Percentiles rank a stretch among this genome's conserved stretches.
Conservation (phyloP, 1,139 yeast genomes). For the Protomyces inundatus region DNA sequence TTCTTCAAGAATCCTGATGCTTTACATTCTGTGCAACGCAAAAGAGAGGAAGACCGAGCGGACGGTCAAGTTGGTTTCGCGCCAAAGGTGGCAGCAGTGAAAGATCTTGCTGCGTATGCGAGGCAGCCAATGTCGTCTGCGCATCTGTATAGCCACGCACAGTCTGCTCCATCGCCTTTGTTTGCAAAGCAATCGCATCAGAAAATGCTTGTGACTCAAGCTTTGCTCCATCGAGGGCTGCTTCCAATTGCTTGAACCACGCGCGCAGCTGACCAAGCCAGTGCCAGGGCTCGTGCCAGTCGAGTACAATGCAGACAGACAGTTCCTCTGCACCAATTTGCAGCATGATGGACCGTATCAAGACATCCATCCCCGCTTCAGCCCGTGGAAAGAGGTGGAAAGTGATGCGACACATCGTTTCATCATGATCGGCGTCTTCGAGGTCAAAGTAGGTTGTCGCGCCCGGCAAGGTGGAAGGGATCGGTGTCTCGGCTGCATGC, state of each 20-base stretch:
- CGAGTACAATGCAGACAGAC: constrained; percentile 28
- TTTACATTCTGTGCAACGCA: constrained; percentile 33
- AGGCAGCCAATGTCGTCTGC: neutral
- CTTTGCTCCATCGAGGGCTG: constrained; percentile 16
- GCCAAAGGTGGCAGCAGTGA: constrained; percentile 36
- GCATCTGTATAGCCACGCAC: constrained; percentile 12
- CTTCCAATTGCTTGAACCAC: constrained; percentile 23
- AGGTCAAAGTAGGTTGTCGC: constrained; percentile 37
- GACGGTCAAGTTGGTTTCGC: constrained; percentile 38
- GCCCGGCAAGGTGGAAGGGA: neutral
- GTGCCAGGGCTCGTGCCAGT: constrained; percentile 31
- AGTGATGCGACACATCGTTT: constrained; percentile 37
- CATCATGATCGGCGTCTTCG: constrained; percentile 38
- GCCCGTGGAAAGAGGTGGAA: constrained; percentile 36
- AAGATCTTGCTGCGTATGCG: neutral
- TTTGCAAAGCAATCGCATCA: neutral
- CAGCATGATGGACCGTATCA: constrained; percentile 17
- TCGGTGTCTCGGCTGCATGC: neutral
- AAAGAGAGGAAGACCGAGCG: constrained; percentile 37
- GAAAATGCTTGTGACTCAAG: neutral
- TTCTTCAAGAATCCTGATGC: neutral
- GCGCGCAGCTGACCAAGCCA: constrained; percentile 30
- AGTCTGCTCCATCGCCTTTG: neutral
- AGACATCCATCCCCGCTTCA: constrained; percentile 13
- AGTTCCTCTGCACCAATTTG: constrained; percentile 15